Evolutionary conservation across 306 rosid genomes (phyloP).

Genomic region (Fagus sylvatica): DNA sequence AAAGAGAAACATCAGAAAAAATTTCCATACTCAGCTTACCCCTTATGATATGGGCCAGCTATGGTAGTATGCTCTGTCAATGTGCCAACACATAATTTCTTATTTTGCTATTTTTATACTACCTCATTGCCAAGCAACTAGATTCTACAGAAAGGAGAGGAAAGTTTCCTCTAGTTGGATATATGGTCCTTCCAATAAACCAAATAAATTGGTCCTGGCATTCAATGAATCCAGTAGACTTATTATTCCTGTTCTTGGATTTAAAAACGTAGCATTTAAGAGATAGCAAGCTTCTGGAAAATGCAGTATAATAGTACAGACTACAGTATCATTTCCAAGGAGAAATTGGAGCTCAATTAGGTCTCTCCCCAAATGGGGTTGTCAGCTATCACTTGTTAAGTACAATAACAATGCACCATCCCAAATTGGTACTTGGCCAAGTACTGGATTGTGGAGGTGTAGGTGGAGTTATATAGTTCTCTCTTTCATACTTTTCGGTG

Average conservation of each 20-base stretch:
- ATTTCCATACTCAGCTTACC: constrained; percentile 3
- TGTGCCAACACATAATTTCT: constrained; percentile 1
- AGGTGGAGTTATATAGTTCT: background rate
- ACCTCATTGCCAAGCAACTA: background rate
- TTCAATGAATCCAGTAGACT: too few species aligned
- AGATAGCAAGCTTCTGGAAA: background rate
- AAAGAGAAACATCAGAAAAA: background rate
- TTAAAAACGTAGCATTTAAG: background rate
- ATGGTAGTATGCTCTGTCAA: constrained; percentile 12
- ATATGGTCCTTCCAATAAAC: background rate
- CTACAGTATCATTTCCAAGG: background rate
- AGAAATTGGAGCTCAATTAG: background rate
- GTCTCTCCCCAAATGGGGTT: background rate
- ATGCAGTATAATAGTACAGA: background rate
- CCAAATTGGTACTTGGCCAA: background rate
- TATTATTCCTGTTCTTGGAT: background rate
- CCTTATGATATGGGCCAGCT: constrained; percentile 7
- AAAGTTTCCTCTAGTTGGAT: constrained; percentile 3
- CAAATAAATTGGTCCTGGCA: background rate
- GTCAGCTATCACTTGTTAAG: background rate
- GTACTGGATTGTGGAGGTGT: background rate
- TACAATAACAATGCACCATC: background rate
- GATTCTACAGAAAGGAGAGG: background rate
- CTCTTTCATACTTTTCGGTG: background rate
- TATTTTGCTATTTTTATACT: constrained; percentile 4